These are phyloP conservation scores for Pseudocercospora macadamiae DNA, from an alignment of 2,329 filamentous ascomycete genomes.

Conservation along the genomic window DNA sequence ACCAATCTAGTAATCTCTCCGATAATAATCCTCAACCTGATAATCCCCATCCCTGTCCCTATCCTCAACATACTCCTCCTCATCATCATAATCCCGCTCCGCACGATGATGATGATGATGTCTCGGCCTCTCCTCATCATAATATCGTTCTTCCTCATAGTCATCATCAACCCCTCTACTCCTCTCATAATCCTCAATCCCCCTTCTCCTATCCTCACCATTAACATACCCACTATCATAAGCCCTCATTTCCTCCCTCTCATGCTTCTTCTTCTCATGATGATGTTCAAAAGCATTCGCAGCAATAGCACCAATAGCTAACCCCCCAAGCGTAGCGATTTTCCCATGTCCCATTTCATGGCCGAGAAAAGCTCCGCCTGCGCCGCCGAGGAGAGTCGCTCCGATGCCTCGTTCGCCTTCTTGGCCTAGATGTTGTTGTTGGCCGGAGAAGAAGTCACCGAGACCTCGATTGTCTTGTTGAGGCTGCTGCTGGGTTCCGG, in stretches of 20 bases:
- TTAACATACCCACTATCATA: slow-evolving; percentile 4
- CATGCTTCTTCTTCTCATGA: slow-evolving; percentile 16
- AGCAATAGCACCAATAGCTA: slow-evolving; percentile 10
- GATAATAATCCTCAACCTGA: slow-evolving; percentile 8
- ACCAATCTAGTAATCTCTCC: background rate
- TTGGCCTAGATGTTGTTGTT: slow-evolving; percentile 1
- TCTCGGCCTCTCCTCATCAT: slow-evolving; percentile 4
- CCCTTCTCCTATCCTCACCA: background rate
- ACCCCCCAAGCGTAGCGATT: slow-evolving; percentile 4
- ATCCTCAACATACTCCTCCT: background rate
- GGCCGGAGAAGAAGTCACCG: background rate
- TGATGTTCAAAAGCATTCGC: slow-evolving; percentile 10
- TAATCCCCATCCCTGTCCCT: too few species aligned
- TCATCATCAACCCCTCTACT: background rate
- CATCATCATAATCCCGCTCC: background rate
- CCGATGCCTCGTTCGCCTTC: slow-evolving; percentile 11
- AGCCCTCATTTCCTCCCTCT: background rate
- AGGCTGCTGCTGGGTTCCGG: background rate
- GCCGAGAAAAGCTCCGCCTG: slow-evolving; percentile 10
- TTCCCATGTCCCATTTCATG: slow-evolving; percentile 12
- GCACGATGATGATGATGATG: slow-evolving; percentile 14
- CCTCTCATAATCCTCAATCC: background rate
- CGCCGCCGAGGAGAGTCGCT: slow-evolving; percentile 11
- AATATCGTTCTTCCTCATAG: background rate
- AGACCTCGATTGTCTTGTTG: background rate